phyloP scores from a whole-genome alignment of 768 basidiomycete species.

The Mycena kentingensis region DNA sequence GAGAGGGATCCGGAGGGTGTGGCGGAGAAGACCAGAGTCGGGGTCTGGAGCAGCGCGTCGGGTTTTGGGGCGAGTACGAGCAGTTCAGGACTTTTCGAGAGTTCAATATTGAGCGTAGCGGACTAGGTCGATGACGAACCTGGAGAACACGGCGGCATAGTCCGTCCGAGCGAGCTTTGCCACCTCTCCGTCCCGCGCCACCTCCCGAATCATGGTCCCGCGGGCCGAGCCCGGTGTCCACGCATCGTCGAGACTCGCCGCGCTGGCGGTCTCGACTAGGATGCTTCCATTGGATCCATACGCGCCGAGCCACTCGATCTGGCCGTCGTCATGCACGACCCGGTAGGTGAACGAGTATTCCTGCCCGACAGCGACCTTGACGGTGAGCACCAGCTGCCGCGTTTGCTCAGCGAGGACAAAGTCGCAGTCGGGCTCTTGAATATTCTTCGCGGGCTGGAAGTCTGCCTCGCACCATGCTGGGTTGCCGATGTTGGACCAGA shows the following conservation, averaged over 20 bases:
- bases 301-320: constrained; percentile 48
- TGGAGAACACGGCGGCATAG: constrained; percentile 26
- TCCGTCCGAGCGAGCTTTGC: constrained; percentile 24
- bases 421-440: constrained; percentile 7
- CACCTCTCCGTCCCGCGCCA: constrained; percentile 18
- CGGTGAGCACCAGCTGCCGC: constrained; percentile 9
- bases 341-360: constrained; percentile 52
- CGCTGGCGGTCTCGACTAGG: constrained; percentile 30
- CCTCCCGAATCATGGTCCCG: constrained; percentile 1
- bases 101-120: constrained; percentile 2
- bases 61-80: constrained; percentile 27
- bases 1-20: constrained; percentile 31
- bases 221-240: constrained; percentile 24
- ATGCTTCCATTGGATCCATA: constrained; percentile 46
- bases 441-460: constrained; percentile 24
- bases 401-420: too few species aligned
- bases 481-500: constrained; percentile 44
- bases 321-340: constrained; percentile 44
- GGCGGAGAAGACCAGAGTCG: constrained; percentile 33
- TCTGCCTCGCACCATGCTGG: constrained; percentile 38
- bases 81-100: constrained; percentile 28
- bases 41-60: constrained; percentile 23
- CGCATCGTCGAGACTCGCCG: constrained; percentile 25
- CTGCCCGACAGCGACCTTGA: constrained; percentile 11
- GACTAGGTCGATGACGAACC: constrained; percentile 22